Base-by-base conservation (phyloP, 441 rosid genomes). In the Melastoma candidum region DNA sequence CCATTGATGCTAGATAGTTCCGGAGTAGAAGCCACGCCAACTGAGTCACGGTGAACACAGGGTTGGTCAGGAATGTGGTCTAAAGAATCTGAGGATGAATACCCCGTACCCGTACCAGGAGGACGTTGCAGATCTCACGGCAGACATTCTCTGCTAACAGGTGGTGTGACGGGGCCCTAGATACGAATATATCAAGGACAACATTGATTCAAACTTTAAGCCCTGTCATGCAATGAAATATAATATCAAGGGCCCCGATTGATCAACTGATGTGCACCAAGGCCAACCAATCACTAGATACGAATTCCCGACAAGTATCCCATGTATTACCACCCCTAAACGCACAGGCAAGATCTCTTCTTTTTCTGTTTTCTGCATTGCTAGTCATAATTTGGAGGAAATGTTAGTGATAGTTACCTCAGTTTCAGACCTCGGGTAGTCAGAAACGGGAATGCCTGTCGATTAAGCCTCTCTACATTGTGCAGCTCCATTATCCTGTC, bases 351-450 rank as follows among this genome's bases (percentile, higher is more conserved):
- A 4, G 41, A 32, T 8, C 41, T 8, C 41, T 17, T 17, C 22
- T 17, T 17, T 17, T 17, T 17, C 22, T 17, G 22, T 17, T 32
- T 32, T 32, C 5, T 32, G 41, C 41, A 32, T 6, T 32, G 41
- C 41, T 27, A 13, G 11, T 32, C 45, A 36, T 52, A 29, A n/a
- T 36, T 12, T 17, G 46, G 45, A 52, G 46, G 26, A 52, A 29
- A 52, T 27, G 41, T 22, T 52, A 29, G 41, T 3, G 55, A 52
- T 70, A 8, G 41, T 81, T 71, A 86, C 98, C 89, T 82, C 95
- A 47, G 87, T 90, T 75, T 87, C 95, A 44, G 94, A 83, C 76
- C 80, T 80, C 50, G 89, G 96, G 98, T 85, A 9, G 96, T 85
- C 44, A 88, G 83, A 54, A 92, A 81, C 0, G 96, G 90, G 60